A percentile compares a stretch with the other conserved stretches of the same genome.
Evolutionary conservation across 345 rosid species (phyloP).

Genomic region (Rhodomyrtus tomentosa): DNA sequence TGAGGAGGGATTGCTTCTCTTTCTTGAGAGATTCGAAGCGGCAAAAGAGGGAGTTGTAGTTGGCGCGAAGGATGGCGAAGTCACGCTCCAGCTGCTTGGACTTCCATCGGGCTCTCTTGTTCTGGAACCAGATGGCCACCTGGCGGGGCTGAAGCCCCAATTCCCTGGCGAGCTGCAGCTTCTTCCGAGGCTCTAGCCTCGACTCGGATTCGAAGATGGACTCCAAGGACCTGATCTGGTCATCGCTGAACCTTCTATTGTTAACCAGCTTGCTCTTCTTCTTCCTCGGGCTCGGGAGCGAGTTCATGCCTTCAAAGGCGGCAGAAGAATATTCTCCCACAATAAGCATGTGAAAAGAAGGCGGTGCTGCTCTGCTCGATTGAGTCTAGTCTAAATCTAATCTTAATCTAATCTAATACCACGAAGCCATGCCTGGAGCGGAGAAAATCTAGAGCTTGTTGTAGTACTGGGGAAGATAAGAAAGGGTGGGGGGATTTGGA

Average conservation of each 20-base stretch:
- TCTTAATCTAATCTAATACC: neutral
- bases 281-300: neutral
- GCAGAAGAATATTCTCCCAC: neutral
- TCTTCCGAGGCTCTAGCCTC: constrained; percentile 65
- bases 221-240: constrained; percentile 59
- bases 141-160: constrained; percentile 79
- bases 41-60: constrained; percentile 31
- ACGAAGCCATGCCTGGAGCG: neutral
- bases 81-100: constrained; percentile 64
- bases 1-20: constrained; percentile 42
- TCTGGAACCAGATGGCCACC: constrained; percentile 88
- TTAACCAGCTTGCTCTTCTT: neutral
- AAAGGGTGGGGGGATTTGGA: neutral
- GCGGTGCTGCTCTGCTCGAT: neutral
- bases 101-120: constrained; percentile 81
- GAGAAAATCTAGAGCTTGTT: neutral
- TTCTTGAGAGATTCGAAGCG: constrained; percentile 42
- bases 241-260: constrained; percentile 63
- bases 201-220: constrained; percentile 64
- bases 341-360: neutral
- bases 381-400: neutral
- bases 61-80: constrained; percentile 32
- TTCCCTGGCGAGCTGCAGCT: constrained; percentile 52
- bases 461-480: neutral
- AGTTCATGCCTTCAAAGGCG: neutral